These are phyloP conservation scores for Aspergillus phoenicis DNA, from an alignment of 2,329 filamentous ascomycete species.

Conservation along the genomic window DNA sequence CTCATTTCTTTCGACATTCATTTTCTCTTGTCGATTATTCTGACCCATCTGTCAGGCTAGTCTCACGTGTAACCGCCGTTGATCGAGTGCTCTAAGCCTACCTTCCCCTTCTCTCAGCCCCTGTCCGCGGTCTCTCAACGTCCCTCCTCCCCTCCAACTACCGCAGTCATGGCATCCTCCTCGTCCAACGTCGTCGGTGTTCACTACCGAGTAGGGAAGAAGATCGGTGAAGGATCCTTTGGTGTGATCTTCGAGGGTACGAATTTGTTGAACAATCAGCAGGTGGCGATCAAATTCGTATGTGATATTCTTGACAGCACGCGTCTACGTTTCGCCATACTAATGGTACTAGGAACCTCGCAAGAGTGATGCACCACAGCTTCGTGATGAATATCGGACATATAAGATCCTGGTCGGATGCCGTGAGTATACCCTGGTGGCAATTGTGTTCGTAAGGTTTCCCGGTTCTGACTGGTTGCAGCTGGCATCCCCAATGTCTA, in stretches of 20 bases:
- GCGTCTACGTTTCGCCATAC: conserved; percentile 9
- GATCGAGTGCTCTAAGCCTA: conserved; percentile 18
- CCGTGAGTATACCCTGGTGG: conserved; percentile 67
- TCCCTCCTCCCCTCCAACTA: conserved; percentile 4
- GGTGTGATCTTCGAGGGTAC: conserved; percentile 99
- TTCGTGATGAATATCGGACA: conserved; percentile 97
- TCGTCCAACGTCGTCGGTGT: conserved; percentile 98
- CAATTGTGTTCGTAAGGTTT: conserved; percentile 13
- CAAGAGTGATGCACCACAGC: conserved; percentile 96
- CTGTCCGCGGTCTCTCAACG: conserved; percentile 17
- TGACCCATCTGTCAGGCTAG: conserved; percentile 13
- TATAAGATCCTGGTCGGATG: conserved; percentile 99
- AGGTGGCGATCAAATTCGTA: conserved; percentile 99
- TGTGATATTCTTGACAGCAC: conserved; percentile 43
- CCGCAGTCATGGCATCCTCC: conserved; percentile 70
- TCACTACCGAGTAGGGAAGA: conserved; percentile 98
- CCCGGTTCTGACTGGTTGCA: conserved; percentile 50
- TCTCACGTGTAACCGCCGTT: conserved; percentile 24
- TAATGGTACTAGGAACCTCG: conserved; percentile 75
- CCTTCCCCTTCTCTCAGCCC: conserved; percentile 14
- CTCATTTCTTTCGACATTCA: background rate
- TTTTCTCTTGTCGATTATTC: conserved; percentile 14
- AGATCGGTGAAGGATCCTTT: conserved; percentile 98
- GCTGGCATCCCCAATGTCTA: conserved; percentile 99
- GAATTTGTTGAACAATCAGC: conserved; percentile 97